phyloP scores from a whole-genome alignment of 352 stramenopile genomes.

The Globisporangium orthogonon region DNA sequence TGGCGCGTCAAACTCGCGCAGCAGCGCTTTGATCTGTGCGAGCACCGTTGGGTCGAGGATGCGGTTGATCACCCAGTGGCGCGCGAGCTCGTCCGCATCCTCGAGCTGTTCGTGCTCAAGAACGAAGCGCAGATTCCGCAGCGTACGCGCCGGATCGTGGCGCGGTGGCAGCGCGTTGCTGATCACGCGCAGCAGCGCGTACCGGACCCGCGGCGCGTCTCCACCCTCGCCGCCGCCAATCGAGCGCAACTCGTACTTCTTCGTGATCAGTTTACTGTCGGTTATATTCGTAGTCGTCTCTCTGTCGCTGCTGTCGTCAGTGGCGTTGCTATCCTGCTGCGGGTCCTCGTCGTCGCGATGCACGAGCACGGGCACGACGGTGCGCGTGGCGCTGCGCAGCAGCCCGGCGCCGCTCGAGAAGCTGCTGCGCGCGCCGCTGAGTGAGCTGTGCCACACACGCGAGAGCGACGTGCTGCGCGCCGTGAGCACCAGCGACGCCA shows the following conservation, averaged over 20 bases:
- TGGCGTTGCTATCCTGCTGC: slow-evolving; percentile 11
- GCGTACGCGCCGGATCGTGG: slow-evolving; percentile 30
- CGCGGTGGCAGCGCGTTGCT: slow-evolving; percentile 47
- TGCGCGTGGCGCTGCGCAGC: slow-evolving; percentile 9
- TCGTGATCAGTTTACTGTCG: not conserved
- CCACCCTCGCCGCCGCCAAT: not conserved
- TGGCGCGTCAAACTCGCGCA: slow-evolving; percentile 23
- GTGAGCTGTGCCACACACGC: slow-evolving; percentile 5
- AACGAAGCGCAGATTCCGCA: slow-evolving; percentile 43
- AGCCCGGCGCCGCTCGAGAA: not conserved
- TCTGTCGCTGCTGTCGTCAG: not conserved
- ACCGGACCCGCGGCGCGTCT: slow-evolving; percentile 7
- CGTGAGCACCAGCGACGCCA: slow-evolving; percentile 11
- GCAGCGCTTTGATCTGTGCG: slow-evolving; percentile 22
- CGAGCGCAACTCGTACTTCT: not conserved
- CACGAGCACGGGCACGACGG: slow-evolving; percentile 12
- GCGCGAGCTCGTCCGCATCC: slow-evolving; percentile 17
- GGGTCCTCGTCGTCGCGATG: slow-evolving; percentile 5
- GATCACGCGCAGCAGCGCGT: slow-evolving; percentile 33
- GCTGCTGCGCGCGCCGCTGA: not conserved
- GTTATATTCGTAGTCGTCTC: not conserved
- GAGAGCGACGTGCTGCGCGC: slow-evolving; percentile 10
- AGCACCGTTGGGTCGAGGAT: slow-evolving; percentile 24
- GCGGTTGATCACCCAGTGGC: slow-evolving; percentile 51
- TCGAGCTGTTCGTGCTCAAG: slow-evolving; percentile 44